A percentile compares a stretch with the other conserved stretches of the same genome.
Evolutionary conservation across 1,139 yeast genomes (phyloP).

Genomic region (Yamadazyma pseudoaaseri): DNA sequence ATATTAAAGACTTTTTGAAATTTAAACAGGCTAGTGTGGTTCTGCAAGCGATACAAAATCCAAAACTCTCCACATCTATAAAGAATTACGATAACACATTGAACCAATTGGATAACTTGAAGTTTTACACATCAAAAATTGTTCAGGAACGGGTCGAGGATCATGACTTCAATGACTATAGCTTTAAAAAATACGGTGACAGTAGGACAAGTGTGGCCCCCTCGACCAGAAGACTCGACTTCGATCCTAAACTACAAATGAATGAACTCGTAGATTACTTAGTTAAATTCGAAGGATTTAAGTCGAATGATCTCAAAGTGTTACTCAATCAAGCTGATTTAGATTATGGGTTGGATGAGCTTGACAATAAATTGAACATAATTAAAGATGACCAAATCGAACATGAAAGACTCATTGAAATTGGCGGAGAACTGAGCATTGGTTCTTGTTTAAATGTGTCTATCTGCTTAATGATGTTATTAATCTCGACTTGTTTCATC

Average conservation of each 20-base stretch:
- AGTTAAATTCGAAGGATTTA: conserved; percentile 31
- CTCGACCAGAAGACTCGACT: background rate
- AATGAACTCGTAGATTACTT: conserved; percentile 30
- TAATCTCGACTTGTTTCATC: conserved; percentile 18
- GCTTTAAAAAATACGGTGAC: conserved; percentile 10
- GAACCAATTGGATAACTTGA: conserved; percentile 9
- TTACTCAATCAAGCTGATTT: conserved; percentile 20
- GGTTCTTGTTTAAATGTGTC: background rate
- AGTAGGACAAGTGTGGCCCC: background rate
- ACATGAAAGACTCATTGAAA: conserved; percentile 23
- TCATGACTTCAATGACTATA: conserved; percentile 12
- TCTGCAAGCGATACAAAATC: conserved; percentile 5
- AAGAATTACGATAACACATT: conserved; percentile 14
- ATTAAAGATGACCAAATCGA: conserved; percentile 21
- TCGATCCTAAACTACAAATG: conserved; percentile 15
- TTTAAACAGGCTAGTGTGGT: conserved; percentile 16
- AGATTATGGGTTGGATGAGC: conserved; percentile 39
- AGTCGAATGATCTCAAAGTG: conserved; percentile 26
- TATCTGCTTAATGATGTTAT: background rate
- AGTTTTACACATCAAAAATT: conserved; percentile 10
- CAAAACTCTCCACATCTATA: conserved; percentile 11
- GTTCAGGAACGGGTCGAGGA: conserved; percentile 13
- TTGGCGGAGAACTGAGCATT: conserved; percentile 31
- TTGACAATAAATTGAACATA: conserved; percentile 35
- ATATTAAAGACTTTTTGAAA: conserved; percentile 22